Percentiles rank a stretch among this genome's conserved stretches.
Evolutionary conservation across 306 rosid genomes (phyloP).

Genomic region (Lablab purpureus): DNA sequence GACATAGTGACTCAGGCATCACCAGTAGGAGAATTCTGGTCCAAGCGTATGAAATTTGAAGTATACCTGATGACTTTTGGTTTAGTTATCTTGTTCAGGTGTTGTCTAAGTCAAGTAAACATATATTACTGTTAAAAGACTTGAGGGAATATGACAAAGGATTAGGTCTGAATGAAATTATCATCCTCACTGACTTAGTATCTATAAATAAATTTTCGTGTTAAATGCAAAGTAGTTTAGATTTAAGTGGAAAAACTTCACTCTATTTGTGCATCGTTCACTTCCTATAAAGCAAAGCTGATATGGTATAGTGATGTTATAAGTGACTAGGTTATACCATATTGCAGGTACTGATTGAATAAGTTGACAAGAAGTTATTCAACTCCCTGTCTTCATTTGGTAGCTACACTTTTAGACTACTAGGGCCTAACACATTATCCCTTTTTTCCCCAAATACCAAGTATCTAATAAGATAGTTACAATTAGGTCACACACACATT

Average conservation of each 20-base stretch:
- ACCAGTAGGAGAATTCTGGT: slow-evolving; percentile 14
- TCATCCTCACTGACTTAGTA: slow-evolving; percentile 15
- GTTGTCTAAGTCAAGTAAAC: slow-evolving; percentile 14
- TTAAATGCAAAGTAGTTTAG: slow-evolving; percentile 25
- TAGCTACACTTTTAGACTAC: slow-evolving; percentile 11
- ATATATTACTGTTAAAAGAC: slow-evolving; percentile 26
- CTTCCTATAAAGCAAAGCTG: slow-evolving; percentile 5
- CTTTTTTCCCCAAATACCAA: neutral
- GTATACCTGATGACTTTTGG: slow-evolving; percentile 10
- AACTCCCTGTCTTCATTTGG: slow-evolving; percentile 2
- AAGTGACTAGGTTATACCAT: slow-evolving; percentile 15
- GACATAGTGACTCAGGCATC: slow-evolving; percentile 18
- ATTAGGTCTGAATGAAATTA: slow-evolving; percentile 25
- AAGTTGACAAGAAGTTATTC: slow-evolving; percentile 20
- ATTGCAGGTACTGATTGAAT: slow-evolving; percentile 9
- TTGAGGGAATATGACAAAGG: slow-evolving; percentile 21
- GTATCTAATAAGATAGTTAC: slow-evolving; percentile 8
- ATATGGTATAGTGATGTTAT: slow-evolving; percentile 4
- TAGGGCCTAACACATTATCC: neutral
- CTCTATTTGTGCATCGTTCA: slow-evolving; percentile 25
- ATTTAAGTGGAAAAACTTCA: slow-evolving; percentile 5
- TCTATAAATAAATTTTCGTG: slow-evolving; percentile 1
- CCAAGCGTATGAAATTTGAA: slow-evolving; percentile 29
- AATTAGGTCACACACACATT: slow-evolving; percentile 7
- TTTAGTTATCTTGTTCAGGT: slow-evolving; percentile 31